Conservation (phyloP, 140 eudicot genomes). For the Erigeron philadelphicus region DNA sequence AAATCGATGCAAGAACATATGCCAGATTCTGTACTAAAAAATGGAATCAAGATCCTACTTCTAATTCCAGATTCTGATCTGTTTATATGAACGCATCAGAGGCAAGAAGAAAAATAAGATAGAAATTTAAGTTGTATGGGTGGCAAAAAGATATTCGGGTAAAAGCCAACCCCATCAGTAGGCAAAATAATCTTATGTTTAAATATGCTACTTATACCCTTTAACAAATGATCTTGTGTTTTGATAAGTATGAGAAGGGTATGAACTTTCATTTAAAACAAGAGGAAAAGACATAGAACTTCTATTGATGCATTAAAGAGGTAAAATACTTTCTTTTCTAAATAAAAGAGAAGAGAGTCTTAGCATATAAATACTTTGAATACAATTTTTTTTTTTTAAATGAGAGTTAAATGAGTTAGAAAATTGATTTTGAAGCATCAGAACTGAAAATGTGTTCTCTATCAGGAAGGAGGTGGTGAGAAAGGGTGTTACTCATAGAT, state of each 20-base stretch:
- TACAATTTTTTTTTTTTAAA: not conserved
- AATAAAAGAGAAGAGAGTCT: not conserved
- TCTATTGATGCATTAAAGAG: not conserved
- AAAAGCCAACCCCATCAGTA: no score
- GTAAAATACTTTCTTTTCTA: not conserved
- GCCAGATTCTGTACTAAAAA: no score
- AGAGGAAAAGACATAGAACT: not conserved
- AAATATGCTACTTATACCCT: not conserved
- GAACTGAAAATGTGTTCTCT: not conserved
- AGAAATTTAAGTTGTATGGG: no score
- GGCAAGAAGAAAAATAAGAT: no score
- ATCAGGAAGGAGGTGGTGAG: not conserved
- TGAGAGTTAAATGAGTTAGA: not conserved
- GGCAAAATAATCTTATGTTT: not conserved
- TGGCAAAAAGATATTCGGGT: no score
- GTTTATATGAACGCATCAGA: no score
- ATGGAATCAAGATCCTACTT: no score
- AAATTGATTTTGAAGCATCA: not conserved
- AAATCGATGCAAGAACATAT: no score
- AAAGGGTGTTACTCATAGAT: not conserved
- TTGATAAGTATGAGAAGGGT: not conserved
- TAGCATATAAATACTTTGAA: not conserved
- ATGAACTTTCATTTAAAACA: not conserved
- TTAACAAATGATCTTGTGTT: not conserved
- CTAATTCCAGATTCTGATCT: no score